Conservation (phyloP, 257 asterid genomes). For the Verbena officinalis region DNA sequence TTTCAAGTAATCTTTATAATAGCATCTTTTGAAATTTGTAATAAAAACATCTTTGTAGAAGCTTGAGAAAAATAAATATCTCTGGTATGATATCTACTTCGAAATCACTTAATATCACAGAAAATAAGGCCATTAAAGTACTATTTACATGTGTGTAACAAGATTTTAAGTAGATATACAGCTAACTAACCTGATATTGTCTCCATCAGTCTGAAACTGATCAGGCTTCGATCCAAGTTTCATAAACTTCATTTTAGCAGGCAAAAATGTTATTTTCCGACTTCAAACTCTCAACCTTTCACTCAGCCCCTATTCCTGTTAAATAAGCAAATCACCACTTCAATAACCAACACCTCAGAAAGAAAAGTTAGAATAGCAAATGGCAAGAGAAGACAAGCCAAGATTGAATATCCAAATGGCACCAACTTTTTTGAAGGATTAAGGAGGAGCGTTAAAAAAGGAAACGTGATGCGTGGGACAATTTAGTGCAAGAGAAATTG, state of each 20-base stretch:
- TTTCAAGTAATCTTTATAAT: conserved; percentile 1
- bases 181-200: conserved; percentile 70
- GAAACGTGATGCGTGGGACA: not conserved
- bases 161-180: conserved; percentile 4
- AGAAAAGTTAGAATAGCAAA: not conserved
- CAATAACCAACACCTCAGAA: conserved; percentile 5
- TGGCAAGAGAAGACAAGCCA: not conserved
- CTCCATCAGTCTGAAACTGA: conserved; percentile 82
- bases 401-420: not conserved
- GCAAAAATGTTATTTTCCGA: conserved; percentile 12
- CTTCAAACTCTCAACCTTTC: conserved; percentile 3
- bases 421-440: not conserved
- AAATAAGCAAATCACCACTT: conserved; percentile 12
- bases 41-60: not conserved
- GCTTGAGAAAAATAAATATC: not conserved
- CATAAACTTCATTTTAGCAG: conserved; percentile 83
- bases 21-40: not conserved
- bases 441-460: not conserved
- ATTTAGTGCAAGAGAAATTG: conserved; percentile 10
- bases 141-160: not conserved
- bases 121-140: not conserved
- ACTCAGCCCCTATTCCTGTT: not conserved
- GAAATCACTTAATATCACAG: no score
- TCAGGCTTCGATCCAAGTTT: conserved; percentile 96
- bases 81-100: not conserved